Evolutionary conservation across 768 basidiomycete species (phyloP), one percentile per base, ranked within the genome.

Genomic region (Ramaria sp.): DNA sequence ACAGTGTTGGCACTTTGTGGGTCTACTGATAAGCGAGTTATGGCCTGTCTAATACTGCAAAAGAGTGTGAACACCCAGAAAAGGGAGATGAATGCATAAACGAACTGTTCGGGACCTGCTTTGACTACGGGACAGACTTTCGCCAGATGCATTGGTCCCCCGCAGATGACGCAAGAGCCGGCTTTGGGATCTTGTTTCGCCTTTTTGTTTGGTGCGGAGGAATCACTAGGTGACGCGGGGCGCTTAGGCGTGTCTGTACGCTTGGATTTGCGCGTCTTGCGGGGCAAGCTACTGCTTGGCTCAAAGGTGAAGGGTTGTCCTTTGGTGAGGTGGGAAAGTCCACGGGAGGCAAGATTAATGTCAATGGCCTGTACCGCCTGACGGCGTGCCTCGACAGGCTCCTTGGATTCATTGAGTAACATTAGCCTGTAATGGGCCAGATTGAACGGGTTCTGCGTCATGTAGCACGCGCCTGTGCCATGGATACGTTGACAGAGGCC

Each of bases 311-410:
- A 72, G 42, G 86, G 84, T 65, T 89, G 86, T 1, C 80, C 82
- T 38, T 69, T 71, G 54, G 88, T 76, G 20, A 88, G 68, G 50
- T 75, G 65, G 1, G 78, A 66, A 42, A 82, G 74, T 2, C 84
- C 83, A 15, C 84, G 78, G 52, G 69, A 61, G 58, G 74, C 64
- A 13, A 91, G 71, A 2, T 80, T 75, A 58, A 81, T 73, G 57
- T 91, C 89, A 59, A 91, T 89, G 6, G 80, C 80, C 27, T 70
- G 68, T 51, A 91, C 78, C 12, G 89, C 88, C 45, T 76, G 79
- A 61, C 69, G 72, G 87, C 88, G 64, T 50, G 59, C 39, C 19
- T 84, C 81, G 63, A 78, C 75, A 45, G 85, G 73, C 61, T 91
- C 88, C 61, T 83, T 81, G 15, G 78, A 76, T n/a, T 77, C 73